These are phyloP conservation scores for Diddensiella caesifluorescens DNA, from an alignment of 805 yeast genomes.

Conservation along the genomic window DNA sequence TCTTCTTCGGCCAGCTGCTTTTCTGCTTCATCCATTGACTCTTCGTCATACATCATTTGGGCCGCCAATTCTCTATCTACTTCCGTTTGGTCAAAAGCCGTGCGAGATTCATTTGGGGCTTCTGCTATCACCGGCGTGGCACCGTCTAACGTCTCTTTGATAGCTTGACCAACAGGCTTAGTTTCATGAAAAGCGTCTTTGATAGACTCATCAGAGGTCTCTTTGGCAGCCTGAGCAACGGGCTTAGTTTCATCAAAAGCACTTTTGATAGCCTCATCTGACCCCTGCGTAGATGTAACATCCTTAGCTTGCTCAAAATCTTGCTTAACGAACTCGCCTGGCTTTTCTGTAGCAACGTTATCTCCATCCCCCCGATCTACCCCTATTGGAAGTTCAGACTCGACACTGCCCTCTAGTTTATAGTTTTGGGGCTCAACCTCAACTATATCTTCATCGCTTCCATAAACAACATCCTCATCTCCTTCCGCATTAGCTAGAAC, in stretches of 20 bases:
- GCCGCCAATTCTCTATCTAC: conserved; percentile 7
- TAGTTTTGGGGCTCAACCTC: conserved; percentile 2
- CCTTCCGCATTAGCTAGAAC: too few relatives aligned
- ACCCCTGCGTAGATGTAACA: too few relatives aligned
- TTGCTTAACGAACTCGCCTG: too few relatives aligned
- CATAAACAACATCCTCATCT: too few relatives aligned
- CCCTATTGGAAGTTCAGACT: background rate
- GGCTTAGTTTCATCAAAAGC: background rate
- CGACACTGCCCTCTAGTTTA: conserved; percentile 1
- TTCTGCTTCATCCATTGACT: conserved; percentile 11
- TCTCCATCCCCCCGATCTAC: background rate
- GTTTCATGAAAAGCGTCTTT: background rate
- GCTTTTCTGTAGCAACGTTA: too few relatives aligned
- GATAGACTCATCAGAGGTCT: background rate
- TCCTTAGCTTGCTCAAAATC: background rate
- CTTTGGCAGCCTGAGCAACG: too few relatives aligned
- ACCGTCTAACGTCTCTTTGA: background rate
- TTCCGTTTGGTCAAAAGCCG: conserved; percentile 1
- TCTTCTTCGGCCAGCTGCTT: conserved; percentile 29
- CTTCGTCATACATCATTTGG: conserved; percentile 9
- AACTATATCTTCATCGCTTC: conserved; percentile 10
- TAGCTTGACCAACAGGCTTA: background rate
- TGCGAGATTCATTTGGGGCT: too few relatives aligned
- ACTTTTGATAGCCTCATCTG: background rate
- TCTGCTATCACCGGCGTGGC: too few relatives aligned